These are phyloP conservation scores for Raddia guianensis DNA, from an alignment of 176 grass and related monocot genomes.

Conservation along the genomic window DNA sequence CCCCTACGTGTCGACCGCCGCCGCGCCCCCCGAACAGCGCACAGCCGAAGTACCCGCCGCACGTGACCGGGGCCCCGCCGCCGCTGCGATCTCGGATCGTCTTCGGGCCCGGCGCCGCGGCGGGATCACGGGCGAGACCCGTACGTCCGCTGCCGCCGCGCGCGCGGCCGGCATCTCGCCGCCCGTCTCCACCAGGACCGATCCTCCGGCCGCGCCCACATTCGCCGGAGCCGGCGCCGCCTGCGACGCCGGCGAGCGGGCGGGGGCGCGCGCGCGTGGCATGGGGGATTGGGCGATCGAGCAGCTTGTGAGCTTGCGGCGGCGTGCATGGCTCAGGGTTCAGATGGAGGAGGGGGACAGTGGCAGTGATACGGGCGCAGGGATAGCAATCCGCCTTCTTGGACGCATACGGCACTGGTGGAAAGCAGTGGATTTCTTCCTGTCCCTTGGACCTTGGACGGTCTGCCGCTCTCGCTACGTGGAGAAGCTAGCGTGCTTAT, in stretches of 20 bases:
- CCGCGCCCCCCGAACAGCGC: constrained; percentile 9
- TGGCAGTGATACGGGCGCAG: constrained; percentile 24
- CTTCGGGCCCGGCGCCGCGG: neutral
- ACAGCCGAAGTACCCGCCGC: neutral
- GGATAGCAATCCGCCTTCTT: constrained; percentile 6
- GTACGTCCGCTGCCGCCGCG: neutral
- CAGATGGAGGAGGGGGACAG: neutral
- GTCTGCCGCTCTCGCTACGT: no score
- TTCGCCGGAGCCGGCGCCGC: no score
- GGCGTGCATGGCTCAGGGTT: neutral
- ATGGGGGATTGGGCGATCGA: no score
- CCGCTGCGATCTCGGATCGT: constrained; percentile 24
- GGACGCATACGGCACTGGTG: neutral
- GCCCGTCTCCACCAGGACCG: neutral
- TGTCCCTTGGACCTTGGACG: neutral
- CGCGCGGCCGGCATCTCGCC: neutral
- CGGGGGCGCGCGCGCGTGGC: no score
- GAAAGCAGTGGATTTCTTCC: neutral
- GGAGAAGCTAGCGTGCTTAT: no score
- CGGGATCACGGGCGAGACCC: neutral
- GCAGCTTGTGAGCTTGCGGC: no score
- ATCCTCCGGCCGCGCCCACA: no score
- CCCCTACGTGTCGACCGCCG: constrained; percentile 5
- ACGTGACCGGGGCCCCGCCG: constrained; percentile 21
- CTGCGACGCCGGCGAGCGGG: no score